A percentile compares a stretch with the other conserved stretches of the same genome.
phyloP scores from a whole-genome alignment of 2,329 filamentous ascomycete genomes.

The Fusarium multiceps region DNA sequence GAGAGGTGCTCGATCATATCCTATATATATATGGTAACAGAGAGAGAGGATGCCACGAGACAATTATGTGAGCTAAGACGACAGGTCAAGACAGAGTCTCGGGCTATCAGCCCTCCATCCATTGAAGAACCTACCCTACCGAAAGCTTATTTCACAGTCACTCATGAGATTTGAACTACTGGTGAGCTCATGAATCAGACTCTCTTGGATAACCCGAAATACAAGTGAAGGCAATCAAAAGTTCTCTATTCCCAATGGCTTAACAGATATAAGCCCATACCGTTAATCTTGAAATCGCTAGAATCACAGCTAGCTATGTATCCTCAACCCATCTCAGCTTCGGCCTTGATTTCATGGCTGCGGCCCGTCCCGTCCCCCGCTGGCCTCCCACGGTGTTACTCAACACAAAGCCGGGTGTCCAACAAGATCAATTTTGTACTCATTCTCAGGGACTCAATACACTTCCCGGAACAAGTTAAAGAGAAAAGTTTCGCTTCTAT shows the following conservation, averaged over 20 bases:
- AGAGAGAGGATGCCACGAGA: background rate
- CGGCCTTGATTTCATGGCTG: conserved; percentile 10
- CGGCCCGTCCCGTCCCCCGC: conserved; percentile 27
- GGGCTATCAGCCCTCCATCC: no score
- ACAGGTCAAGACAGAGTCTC: background rate
- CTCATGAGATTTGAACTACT: no score
- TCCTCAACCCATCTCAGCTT: background rate
- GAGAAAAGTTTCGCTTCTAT: conserved; percentile 43
- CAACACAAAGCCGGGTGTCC: conserved; percentile 22
- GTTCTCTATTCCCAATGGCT: background rate
- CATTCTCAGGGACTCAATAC: conserved; percentile 24
- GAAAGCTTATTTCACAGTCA: background rate
- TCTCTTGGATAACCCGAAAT: background rate
- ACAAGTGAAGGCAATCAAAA: background rate
- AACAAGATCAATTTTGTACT: conserved; percentile 37
- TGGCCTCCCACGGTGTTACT: background rate
- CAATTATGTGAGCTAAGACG: background rate
- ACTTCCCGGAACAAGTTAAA: conserved; percentile 32
- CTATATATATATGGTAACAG: background rate
- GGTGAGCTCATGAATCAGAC: background rate
- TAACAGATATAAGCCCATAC: background rate
- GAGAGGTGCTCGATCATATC: background rate
- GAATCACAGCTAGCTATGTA: conserved; percentile 1
- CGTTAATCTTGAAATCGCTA: background rate
- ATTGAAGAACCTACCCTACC: no score